These are phyloP conservation scores for Sugiyamaella grinbergsii DNA, from an alignment of 1,139 yeast genomes.

Conservation along the genomic window DNA sequence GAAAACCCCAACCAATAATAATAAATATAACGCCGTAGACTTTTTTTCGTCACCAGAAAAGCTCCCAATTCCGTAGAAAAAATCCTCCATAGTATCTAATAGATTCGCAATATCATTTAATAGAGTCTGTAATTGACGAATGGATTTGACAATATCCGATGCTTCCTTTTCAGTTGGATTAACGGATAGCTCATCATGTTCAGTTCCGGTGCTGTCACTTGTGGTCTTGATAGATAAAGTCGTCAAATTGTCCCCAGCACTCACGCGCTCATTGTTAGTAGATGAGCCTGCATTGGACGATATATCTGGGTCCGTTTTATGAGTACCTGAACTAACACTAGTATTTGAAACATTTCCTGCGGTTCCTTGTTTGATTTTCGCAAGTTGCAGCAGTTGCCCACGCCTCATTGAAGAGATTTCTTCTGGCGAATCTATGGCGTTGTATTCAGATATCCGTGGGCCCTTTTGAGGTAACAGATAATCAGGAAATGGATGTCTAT, in stretches of 20 bases:
- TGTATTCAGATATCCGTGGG: constrained; percentile 23
- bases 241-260: not conserved
- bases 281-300: not conserved
- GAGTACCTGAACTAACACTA: not conserved
- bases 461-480: constrained; percentile 25
- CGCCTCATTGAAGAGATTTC: constrained; percentile 14
- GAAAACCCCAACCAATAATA: constrained; percentile 50
- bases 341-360: constrained; percentile 3
- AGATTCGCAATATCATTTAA: constrained; percentile 58
- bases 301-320: not conserved
- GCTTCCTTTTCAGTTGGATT: constrained; percentile 8
- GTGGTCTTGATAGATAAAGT: not conserved
- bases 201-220: not conserved
- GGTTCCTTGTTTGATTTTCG: constrained; percentile 6
- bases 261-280: not conserved
- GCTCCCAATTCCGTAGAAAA: constrained; percentile 65
- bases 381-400: constrained; percentile 9
- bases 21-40: constrained; percentile 57
- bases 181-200: not conserved
- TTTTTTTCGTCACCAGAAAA: constrained; percentile 65
- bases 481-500: constrained; percentile 55
- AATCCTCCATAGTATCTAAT: constrained; percentile 56
- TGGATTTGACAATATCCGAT: constrained; percentile 48
- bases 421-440: constrained; percentile 9
- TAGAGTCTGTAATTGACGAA: constrained; percentile 64